Conservation (phyloP, 345 rosid species). For the Gossypium raimondii region DNA sequence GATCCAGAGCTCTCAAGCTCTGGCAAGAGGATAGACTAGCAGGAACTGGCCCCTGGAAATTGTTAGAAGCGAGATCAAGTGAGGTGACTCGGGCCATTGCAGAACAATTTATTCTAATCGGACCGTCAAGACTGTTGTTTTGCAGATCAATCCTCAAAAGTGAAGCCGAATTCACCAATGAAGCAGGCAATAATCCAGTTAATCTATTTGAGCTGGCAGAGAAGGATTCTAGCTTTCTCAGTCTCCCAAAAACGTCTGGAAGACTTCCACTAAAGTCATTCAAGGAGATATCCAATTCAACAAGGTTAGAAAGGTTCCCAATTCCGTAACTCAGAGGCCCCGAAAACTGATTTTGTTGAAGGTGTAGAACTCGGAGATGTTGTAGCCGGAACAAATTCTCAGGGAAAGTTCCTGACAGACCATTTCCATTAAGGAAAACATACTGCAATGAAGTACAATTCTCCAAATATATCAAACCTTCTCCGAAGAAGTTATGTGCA, state of each 20-base stretch:
- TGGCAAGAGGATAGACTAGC: constrained; percentile 22
- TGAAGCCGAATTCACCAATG: constrained; percentile 32
- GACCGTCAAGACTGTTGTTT: constrained; percentile 26
- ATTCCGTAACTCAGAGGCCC: constrained; percentile 19
- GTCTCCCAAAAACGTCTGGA: constrained; percentile 30
- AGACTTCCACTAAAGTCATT: constrained; percentile 27
- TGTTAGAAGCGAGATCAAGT: constrained; percentile 23
- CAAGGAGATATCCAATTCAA: constrained; percentile 26
- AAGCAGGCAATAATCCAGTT: constrained; percentile 27
- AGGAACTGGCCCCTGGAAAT: constrained; percentile 21
- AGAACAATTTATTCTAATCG: constrained; percentile 28
- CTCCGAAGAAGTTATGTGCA: constrained; percentile 24
- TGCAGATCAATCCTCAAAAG: constrained; percentile 18
- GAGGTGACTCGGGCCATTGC: constrained; percentile 22
- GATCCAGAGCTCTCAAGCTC: constrained; percentile 11
- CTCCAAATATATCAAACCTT: constrained; percentile 16
- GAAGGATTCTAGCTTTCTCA: constrained; percentile 26
- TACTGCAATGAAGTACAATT: constrained; percentile 28
- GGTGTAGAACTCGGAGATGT: constrained; percentile 19
- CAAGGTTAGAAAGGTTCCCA: constrained; percentile 25
- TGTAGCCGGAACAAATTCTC: constrained; percentile 21
- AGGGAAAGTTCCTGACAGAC: constrained; percentile 25
- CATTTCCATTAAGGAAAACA: constrained; percentile 25
- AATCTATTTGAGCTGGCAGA: constrained; percentile 21
- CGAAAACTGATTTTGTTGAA: constrained; percentile 25